Percentiles rank a stretch among this genome's conserved stretches.
These are phyloP conservation scores for Graphiopsis chlorocephala DNA, from an alignment of 2,329 filamentous ascomycete species.

Conservation along the genomic window DNA sequence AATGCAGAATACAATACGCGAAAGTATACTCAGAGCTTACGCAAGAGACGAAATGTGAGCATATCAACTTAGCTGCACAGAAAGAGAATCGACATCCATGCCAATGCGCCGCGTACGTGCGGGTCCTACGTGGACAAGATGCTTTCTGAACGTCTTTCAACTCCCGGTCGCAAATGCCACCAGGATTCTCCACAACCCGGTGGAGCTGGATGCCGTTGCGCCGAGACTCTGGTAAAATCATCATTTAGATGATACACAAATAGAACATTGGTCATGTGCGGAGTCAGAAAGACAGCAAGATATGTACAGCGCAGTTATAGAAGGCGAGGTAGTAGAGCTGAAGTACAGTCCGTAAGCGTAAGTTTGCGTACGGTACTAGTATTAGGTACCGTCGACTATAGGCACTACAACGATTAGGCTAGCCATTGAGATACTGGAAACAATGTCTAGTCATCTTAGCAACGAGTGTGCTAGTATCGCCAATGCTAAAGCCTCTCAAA, in stretches of 20 bases:
- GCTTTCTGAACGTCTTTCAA: background rate
- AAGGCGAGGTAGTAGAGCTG: background rate
- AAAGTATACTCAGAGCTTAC: background rate
- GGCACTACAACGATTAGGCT: too few relatives aligned
- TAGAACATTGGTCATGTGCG: background rate
- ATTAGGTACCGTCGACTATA: too few relatives aligned
- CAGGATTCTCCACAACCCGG: background rate
- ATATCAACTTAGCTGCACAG: background rate
- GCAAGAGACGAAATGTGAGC: background rate
- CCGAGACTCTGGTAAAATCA: background rate
- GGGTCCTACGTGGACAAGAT: background rate
- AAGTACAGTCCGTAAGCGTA: too few relatives aligned
- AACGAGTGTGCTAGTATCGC: too few relatives aligned
- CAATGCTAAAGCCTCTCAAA: too few relatives aligned
- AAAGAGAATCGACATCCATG: background rate
- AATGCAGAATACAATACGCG: background rate
- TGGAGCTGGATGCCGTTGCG: background rate
- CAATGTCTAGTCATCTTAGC: too few relatives aligned
- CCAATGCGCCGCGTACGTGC: background rate
- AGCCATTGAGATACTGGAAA: too few relatives aligned
- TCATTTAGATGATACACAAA: background rate
- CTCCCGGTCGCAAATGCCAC: constrained; percentile 2
- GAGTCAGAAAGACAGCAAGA: background rate
- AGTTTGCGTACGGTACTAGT: too few relatives aligned
- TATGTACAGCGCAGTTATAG: background rate